phyloP scores from a whole-genome alignment of 2,329 filamentous ascomycete genomes.

The Aulographum hederae region DNA sequence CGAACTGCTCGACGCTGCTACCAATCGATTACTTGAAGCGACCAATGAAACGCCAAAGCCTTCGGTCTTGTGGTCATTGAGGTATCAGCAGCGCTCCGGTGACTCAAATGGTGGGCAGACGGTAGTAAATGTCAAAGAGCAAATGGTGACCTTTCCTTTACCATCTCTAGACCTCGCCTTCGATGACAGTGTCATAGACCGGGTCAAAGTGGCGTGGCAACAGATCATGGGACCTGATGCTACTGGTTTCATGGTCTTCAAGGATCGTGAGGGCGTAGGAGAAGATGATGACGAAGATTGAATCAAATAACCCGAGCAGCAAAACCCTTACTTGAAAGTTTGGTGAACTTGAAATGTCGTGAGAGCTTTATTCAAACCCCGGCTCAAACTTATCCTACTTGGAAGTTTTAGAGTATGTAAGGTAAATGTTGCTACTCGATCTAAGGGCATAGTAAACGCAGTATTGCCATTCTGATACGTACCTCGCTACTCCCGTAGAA shows the following conservation, averaged over 20 bases:
- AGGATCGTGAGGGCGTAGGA: constrained; percentile 53
- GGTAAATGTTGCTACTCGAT: no score
- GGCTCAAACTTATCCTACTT: no score
- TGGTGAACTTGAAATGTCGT: no score
- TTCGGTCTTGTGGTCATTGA: constrained; percentile 31
- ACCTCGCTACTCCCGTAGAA: no score
- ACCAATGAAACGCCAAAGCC: constrained; percentile 17
- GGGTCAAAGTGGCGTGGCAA: constrained; percentile 55
- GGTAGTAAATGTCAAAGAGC: constrained; percentile 18
- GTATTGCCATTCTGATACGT: no score
- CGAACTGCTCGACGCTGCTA: constrained; percentile 19
- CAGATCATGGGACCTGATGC: constrained; percentile 35
- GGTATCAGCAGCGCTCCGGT: constrained; percentile 29
- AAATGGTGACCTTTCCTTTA: constrained; percentile 38
- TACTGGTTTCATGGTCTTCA: constrained; percentile 57
- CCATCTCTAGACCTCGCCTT: constrained; percentile 51
- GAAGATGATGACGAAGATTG: constrained; percentile 28
- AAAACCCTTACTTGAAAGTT: no score
- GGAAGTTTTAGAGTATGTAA: no score
- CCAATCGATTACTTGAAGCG: constrained; percentile 23
- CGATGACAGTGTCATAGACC: constrained; percentile 48
- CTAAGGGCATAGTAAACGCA: no score
- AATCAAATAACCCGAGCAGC: no score
- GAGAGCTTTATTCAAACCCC: no score
- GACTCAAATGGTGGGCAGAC: constrained; percentile 11